Percentiles rank a stretch among this genome's conserved stretches.
Evolutionary conservation across 2,329 filamentous ascomycete genomes (phyloP).

Genomic region (Eutypella sp.): DNA sequence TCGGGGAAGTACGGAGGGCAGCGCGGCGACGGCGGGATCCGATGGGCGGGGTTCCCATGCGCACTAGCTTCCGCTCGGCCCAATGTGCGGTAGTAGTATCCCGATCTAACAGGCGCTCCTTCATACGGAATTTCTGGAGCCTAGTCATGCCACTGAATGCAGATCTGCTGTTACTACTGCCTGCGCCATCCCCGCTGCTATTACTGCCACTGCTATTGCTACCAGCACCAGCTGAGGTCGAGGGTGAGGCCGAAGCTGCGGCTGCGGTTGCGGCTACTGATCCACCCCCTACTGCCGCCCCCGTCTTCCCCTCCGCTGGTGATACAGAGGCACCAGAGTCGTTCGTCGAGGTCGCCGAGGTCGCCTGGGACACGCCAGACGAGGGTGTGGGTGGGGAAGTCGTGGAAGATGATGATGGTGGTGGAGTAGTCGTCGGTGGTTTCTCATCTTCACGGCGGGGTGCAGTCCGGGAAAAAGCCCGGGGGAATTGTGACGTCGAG

Average conservation of each 20-base stretch:
- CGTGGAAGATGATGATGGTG: slow-evolving; percentile 15
- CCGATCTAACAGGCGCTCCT: slow-evolving; percentile 54
- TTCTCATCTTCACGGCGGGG: slow-evolving; percentile 31
- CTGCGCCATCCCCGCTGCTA: no score
- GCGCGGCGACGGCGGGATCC: slow-evolving; percentile 81
- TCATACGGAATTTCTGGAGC: slow-evolving; percentile 23
- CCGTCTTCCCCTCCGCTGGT: no score
- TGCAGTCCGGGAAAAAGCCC: slow-evolving; percentile 32
- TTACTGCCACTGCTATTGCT: no score
- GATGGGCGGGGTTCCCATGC: slow-evolving; percentile 64
- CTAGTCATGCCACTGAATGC: no score
- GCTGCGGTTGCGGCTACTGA: no score
- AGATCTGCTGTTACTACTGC: no score
- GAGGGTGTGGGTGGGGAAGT: slow-evolving; percentile 9
- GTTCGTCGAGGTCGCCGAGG: no score
- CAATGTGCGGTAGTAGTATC: slow-evolving; percentile 59
- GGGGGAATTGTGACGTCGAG: slow-evolving; percentile 25
- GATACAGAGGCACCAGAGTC: no score
- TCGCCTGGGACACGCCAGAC: no score
- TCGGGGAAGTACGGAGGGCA: slow-evolving; percentile 58
- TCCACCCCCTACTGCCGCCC: no score
- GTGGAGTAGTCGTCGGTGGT: slow-evolving; percentile 10
- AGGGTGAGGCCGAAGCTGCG: no score
- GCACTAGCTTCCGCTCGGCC: slow-evolving; percentile 64
- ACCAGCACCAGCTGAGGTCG: no score